Conservation (phyloP, 2,329 filamentous ascomycete species). For the Fusarium verticillioides region DNA sequence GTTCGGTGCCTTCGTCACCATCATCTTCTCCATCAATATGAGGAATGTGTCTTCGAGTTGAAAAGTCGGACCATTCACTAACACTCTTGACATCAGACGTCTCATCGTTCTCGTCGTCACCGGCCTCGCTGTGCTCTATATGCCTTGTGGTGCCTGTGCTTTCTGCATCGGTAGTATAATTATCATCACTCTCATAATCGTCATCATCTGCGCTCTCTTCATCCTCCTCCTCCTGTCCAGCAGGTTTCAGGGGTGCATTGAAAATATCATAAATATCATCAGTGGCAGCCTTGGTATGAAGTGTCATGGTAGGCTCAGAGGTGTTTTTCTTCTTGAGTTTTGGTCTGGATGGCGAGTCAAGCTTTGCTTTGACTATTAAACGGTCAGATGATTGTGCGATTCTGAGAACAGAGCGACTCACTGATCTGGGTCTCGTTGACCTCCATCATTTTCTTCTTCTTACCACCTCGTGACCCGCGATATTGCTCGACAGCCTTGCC, state of each 20-base stretch:
- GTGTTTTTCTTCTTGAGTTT: conserved; percentile 83
- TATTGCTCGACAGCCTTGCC: conserved; percentile 60
- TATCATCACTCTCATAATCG: conserved; percentile 76
- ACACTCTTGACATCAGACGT: conserved; percentile 70
- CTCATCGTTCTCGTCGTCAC: conserved; percentile 58
- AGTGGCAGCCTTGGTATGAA: conserved; percentile 93
- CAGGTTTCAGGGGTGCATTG: conserved; percentile 73
- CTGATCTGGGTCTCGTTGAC: conserved; percentile 93
- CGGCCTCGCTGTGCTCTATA: conserved; percentile 61
- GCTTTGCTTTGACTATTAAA: conserved; percentile 83
- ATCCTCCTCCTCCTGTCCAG: conserved; percentile 44
- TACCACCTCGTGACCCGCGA: conserved; percentile 60
- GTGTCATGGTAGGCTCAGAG: conserved; percentile 94
- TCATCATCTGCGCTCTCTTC: conserved; percentile 67
- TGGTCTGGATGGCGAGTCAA: conserved; percentile 87
- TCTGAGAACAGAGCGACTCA: conserved; percentile 57
- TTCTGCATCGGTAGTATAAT: conserved; percentile 87
- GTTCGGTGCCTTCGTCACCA: conserved; percentile 44
- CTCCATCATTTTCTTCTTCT: conserved; percentile 84
- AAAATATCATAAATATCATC: conserved; percentile 99
- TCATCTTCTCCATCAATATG: conserved; percentile 51
- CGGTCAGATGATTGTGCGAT: conserved; percentile 44
- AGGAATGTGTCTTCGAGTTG: conserved; percentile 76
- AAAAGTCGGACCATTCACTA: conserved; percentile 92
- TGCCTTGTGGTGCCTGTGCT: conserved; percentile 83